Evolutionary conservation across 1,284 basidiomycete genomes (phyloP).

Genomic region (Boletus mariae): DNA sequence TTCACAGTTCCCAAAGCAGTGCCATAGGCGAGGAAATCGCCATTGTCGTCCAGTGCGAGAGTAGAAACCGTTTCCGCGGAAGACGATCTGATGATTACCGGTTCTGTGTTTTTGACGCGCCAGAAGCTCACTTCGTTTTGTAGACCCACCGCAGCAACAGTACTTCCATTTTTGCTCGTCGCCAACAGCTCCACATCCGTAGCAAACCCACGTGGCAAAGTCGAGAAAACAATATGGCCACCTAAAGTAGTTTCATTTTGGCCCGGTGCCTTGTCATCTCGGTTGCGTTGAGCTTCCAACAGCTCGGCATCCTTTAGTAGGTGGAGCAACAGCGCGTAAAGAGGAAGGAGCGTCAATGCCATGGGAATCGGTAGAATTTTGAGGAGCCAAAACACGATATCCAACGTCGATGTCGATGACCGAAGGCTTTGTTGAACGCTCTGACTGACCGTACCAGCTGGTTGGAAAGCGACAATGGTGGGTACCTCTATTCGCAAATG

Average conservation of each 20-base stretch:
- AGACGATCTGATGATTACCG: slow-evolving; percentile 37
- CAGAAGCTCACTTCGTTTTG: slow-evolving; percentile 78
- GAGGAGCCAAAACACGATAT: slow-evolving; percentile 66
- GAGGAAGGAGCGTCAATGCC: slow-evolving; percentile 64
- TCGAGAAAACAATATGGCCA: slow-evolving; percentile 54
- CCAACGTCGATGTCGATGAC: slow-evolving; percentile 47
- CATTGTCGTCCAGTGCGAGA: slow-evolving; percentile 55
- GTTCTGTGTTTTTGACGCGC: slow-evolving; percentile 42
- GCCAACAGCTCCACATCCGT: slow-evolving; percentile 84
- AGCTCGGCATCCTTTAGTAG: slow-evolving; percentile 90
- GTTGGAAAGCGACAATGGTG: slow-evolving; percentile 67
- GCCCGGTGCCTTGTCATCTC: slow-evolving; percentile 41
- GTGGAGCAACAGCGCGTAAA: slow-evolving; percentile 84
- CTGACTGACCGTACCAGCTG: slow-evolving; percentile 32
- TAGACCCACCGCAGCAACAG: slow-evolving; percentile 69
- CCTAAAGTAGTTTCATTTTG: slow-evolving; percentile 41
- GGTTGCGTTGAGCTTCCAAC: slow-evolving; percentile 78
- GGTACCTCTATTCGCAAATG: slow-evolving; percentile 81
- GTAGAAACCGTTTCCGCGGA: slow-evolving; percentile 50
- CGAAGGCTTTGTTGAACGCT: slow-evolving; percentile 37
- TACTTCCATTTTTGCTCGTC: slow-evolving; percentile 58
- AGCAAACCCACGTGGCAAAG: slow-evolving; percentile 71
- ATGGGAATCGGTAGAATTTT: slow-evolving; percentile 88
- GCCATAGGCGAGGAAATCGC: slow-evolving; percentile 59
- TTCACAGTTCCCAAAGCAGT: slow-evolving; percentile 59